Percentiles rank a stretch among this genome's conserved stretches.
These are phyloP conservation scores for Aspergillus sp. DNA, from an alignment of 2,329 filamentous ascomycete genomes.

Conservation along the genomic window DNA sequence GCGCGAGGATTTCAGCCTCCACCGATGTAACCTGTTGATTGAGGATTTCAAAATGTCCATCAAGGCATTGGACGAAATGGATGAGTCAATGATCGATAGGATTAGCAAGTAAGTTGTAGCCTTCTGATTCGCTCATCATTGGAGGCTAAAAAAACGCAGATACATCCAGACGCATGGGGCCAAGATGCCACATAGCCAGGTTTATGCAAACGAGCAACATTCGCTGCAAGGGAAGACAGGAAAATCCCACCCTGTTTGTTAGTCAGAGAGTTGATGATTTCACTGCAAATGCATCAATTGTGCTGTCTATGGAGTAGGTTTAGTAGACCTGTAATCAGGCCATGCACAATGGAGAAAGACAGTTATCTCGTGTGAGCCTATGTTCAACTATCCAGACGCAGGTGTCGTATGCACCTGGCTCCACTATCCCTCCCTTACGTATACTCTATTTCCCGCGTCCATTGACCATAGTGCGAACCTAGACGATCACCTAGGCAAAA, in stretches of 20 bases:
- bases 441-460: background rate
- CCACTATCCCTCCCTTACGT: no score
- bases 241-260: constrained; percentile 86
- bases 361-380: no score
- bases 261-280: constrained; percentile 19
- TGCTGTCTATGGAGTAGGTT: no score
- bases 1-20: constrained; percentile 82
- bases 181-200: constrained; percentile 17
- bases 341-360: no score
- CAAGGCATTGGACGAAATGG: constrained; percentile 68
- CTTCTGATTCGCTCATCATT: background rate
- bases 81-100: constrained; percentile 65
- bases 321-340: no score
- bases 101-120: constrained; percentile 58
- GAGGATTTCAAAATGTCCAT: constrained; percentile 74
- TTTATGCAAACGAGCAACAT: constrained; percentile 71
- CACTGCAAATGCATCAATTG: no score
- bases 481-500: background rate
- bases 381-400: no score
- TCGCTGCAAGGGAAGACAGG: constrained; percentile 82
- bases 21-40: constrained; percentile 74
- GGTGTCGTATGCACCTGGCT: no score
- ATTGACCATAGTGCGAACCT: no score
- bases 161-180: constrained; percentile 8
- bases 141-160: background rate